Base-by-base conservation (phyloP, 2,329 filamentous ascomycete species). In the Colletotrichum cuscutae region DNA sequence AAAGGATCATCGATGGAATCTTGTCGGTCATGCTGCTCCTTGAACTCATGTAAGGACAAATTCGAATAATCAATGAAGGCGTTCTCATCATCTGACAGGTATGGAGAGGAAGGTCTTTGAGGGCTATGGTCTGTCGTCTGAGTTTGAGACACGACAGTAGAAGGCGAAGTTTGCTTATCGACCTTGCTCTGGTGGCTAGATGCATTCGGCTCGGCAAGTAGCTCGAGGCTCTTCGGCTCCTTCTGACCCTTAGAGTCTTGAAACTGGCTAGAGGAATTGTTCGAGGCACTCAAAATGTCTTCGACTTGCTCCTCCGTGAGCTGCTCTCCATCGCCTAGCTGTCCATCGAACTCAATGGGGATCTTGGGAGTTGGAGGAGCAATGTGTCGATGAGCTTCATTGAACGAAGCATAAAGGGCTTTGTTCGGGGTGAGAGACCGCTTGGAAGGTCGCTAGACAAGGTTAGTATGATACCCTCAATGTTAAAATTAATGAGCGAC, bases 341-440 rank as follows among this genome's bases (percentile, higher is more conserved):
- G 62, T 12, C 60, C 49, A 4, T 49, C 42, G 19, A 49, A 49
- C 28, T 74, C 66, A 1, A 57, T 65, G 3, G 63, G 56, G 13
- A 52, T 30, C 35, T 52, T 74, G 7, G 63, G 64, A 42, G 59
- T 66, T 26, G 42, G 35, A 5, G 57, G 71, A 13, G 72, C 67
- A 26, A 75, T 74, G 26, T 71, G 66, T 24, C 67, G 66, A 35
- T 75, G 71, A 28, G 73, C 73, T 32, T 75, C 73, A 5, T 58
- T 59, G 32, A 74, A 74, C 5, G 73, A 75, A 19, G 35, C 46
- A 24, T 74, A 75, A 5, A 75, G 53, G 26, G 72, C 37, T 19
- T 67, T 67, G 26, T 73, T 75, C 0, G 73, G 73, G 4, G 73
- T 75, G 24, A 75, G 42, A 9, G 66, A 74, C 9, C 73, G 71